phyloP scores from a whole-genome alignment of 306 rosid genomes.

The Heteromeles arbutifolia region DNA sequence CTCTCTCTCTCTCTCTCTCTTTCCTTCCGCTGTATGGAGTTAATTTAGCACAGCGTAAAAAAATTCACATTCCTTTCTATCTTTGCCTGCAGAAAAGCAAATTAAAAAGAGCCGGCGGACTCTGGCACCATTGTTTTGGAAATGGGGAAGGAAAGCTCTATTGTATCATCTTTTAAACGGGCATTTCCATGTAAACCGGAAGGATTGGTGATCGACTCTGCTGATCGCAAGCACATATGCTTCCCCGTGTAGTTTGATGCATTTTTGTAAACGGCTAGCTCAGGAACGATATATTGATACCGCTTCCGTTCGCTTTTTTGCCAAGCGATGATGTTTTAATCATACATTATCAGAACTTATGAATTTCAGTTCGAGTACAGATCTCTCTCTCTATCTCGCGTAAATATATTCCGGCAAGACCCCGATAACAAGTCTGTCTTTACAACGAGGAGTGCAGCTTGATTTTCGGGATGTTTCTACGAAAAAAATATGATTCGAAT shows the following conservation, averaged over 20 bases:
- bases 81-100: constrained; percentile 37
- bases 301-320: background rate
- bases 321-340: background rate
- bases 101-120: constrained; percentile 39
- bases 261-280: constrained; percentile 34
- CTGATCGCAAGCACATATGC: background rate
- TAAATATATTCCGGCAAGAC: background rate
- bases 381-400: background rate
- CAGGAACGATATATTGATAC: background rate
- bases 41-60: background rate
- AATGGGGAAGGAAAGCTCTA: constrained; percentile 28
- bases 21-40: background rate
- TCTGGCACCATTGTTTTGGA: constrained; percentile 27
- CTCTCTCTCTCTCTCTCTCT: constrained; percentile 7
- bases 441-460: background rate
- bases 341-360: background rate
- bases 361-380: background rate
- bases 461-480: background rate
- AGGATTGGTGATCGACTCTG: constrained; percentile 11
- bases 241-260: constrained; percentile 20
- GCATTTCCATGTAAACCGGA: constrained; percentile 5
- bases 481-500: background rate
- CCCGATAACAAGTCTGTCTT: background rate
- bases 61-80: background rate
- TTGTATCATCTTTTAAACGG: constrained; percentile 26